These are phyloP conservation scores for Amanita molliuscula DNA, from an alignment of 768 basidiomycete genomes.

Conservation along the genomic window DNA sequence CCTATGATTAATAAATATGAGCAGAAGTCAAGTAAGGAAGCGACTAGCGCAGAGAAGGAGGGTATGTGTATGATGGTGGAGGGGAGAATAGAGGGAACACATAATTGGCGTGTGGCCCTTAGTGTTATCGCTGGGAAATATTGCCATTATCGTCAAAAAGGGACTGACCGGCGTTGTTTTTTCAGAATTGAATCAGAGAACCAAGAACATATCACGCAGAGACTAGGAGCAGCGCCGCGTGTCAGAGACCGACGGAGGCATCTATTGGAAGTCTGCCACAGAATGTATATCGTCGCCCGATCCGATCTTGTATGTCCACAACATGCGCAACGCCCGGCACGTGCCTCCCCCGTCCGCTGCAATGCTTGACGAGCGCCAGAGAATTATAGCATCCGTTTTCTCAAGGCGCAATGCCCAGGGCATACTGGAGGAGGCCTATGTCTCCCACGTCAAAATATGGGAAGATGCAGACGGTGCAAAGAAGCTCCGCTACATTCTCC, in stretches of 20 bases:
- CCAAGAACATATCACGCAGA: constrained; percentile 2
- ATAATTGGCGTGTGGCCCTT: constrained; percentile 11
- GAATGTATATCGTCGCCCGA: constrained; percentile 3
- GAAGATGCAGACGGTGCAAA: constrained; percentile 73
- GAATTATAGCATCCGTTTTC: constrained; percentile 81
- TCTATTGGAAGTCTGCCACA: not conserved
- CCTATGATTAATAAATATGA: constrained; percentile 16
- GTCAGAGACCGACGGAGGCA: not conserved
- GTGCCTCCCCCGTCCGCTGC: constrained; percentile 7
- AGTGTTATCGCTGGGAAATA: constrained; percentile 10
- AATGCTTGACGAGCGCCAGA: constrained; percentile 45
- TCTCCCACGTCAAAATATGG: constrained; percentile 88
- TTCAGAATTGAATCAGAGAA: constrained; percentile 1
- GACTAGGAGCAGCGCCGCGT: not conserved
- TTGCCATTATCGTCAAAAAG: constrained; percentile 13
- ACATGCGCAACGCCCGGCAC: constrained; percentile 1
- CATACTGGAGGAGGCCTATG: constrained; percentile 66
- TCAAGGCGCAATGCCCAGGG: constrained; percentile 57
- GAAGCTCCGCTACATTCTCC: constrained; percentile 85
- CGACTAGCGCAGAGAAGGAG: constrained; percentile 24
- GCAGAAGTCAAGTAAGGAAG: constrained; percentile 14
- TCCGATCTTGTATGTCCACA: constrained; percentile 4
- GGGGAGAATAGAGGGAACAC: constrained; percentile 12
- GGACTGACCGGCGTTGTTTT: constrained; percentile 29
- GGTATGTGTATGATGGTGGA: constrained; percentile 10